These are phyloP conservation scores for Phyllosticta ampelicida DNA, from an alignment of 2,329 filamentous ascomycete species.

Conservation along the genomic window DNA sequence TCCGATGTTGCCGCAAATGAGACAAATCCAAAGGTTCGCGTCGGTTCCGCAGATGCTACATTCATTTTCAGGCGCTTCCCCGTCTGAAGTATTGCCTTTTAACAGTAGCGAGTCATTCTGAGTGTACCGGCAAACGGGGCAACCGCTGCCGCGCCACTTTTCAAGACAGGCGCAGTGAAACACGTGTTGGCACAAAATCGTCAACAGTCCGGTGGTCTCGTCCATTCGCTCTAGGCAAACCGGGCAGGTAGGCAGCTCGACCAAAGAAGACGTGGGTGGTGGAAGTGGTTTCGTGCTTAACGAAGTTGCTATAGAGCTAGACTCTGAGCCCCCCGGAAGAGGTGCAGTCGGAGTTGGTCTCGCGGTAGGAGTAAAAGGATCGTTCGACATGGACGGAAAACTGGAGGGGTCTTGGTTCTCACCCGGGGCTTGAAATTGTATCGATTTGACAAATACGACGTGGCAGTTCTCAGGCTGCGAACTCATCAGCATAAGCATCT, in stretches of 20 bases:
- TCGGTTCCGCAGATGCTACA: slow-evolving; percentile 73
- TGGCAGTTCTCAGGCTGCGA: slow-evolving; percentile 79
- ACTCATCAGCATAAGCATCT: not conserved
- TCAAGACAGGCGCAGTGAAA: slow-evolving; percentile 95
- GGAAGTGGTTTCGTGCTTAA: slow-evolving; percentile 52
- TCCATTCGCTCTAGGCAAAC: slow-evolving; percentile 85
- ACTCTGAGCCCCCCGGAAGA: slow-evolving; percentile 25
- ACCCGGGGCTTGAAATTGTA: slow-evolving; percentile 64
- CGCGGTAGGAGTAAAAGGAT: slow-evolving; percentile 54
- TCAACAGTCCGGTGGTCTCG: slow-evolving; percentile 87
- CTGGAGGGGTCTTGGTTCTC: slow-evolving; percentile 34
- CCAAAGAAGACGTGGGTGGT: slow-evolving; percentile 68
- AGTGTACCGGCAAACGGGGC: slow-evolving; percentile 89
- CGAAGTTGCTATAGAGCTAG: slow-evolving; percentile 29
- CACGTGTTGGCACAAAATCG: slow-evolving; percentile 93
- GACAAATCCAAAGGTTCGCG: slow-evolving; percentile 85
- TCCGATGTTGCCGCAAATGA: slow-evolving; percentile 85
- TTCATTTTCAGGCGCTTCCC: slow-evolving; percentile 52
- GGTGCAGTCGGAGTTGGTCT: slow-evolving; percentile 25
- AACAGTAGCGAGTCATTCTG: slow-evolving; percentile 42
- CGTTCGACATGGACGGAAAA: slow-evolving; percentile 52
- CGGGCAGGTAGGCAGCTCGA: slow-evolving; percentile 90
- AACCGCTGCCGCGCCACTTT: slow-evolving; percentile 90
- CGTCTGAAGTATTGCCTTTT: slow-evolving; percentile 24
- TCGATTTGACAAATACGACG: slow-evolving; percentile 86